Conservation (phyloP, 2,329 filamentous ascomycete species). For the Cladosporium velox region DNA sequence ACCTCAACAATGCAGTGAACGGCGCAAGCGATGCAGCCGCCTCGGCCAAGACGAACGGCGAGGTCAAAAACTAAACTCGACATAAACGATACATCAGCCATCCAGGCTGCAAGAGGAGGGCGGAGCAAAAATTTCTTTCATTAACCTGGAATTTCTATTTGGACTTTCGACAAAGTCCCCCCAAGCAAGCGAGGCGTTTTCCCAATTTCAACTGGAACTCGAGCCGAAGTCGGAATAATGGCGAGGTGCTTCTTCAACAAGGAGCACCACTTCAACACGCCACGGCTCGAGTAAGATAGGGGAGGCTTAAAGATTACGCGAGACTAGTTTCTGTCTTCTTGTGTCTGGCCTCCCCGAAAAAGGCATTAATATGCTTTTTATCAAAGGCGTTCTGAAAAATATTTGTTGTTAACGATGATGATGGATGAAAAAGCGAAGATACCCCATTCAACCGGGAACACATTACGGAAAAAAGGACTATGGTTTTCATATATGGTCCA, state of each 20-base stretch:
- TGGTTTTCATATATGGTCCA: neutral
- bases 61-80: constrained; percentile 30
- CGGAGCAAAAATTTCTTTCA: constrained; percentile 11
- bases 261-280: constrained; percentile 22
- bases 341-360: neutral
- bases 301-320: neutral
- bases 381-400: constrained; percentile 26
- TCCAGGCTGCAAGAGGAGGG: neutral
- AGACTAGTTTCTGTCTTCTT: neutral
- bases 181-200: constrained; percentile 17
- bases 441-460: constrained; percentile 38
- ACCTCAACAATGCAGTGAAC: constrained; percentile 35
- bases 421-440: constrained; percentile 30
- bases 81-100: neutral
- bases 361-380: constrained; percentile 10
- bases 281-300: constrained; percentile 13
- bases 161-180: constrained; percentile 2
- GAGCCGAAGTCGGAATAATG: constrained; percentile 20
- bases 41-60: constrained; percentile 25
- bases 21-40: constrained; percentile 31
- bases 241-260: constrained; percentile 34
- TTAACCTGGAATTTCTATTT: constrained; percentile 6
- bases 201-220: constrained; percentile 25
- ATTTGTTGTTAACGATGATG: constrained; percentile 21
- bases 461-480: constrained; percentile 15